Percentiles rank a stretch among this genome's conserved stretches.
Evolutionary conservation across 805 yeast genomes (phyloP).

Genomic region (Zygosaccharomyces bisporus): DNA sequence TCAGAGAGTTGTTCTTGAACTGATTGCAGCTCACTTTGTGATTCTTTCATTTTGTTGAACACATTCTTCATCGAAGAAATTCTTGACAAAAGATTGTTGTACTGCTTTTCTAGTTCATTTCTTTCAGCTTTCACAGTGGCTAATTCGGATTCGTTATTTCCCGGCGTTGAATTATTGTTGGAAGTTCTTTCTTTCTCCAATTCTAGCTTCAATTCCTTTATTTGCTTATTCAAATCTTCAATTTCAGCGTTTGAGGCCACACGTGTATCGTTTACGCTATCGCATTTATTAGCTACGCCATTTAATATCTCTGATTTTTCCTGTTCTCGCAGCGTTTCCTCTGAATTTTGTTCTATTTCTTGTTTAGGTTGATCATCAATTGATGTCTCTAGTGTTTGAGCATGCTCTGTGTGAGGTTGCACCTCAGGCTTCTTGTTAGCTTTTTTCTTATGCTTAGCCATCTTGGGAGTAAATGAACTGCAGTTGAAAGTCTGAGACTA

Average conservation of each 20-base stretch:
- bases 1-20: constrained; percentile 49
- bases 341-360: constrained; percentile 19
- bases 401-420: background rate
- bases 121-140: constrained; percentile 46
- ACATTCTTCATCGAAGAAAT: constrained; percentile 70
- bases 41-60: constrained; percentile 67
- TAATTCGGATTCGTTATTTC: constrained; percentile 26
- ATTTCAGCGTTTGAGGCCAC: background rate
- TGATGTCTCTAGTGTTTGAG: constrained; percentile 2
- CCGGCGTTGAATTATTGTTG: background rate
- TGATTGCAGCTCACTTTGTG: constrained; percentile 58
- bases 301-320: background rate
- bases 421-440: constrained; percentile 9
- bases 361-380: constrained; percentile 3
- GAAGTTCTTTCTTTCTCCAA: constrained; percentile 5
- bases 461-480: background rate
- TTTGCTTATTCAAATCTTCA: constrained; percentile 9
- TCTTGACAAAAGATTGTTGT: constrained; percentile 58
- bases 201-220: constrained; percentile 7
- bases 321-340: constrained; percentile 8
- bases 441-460: constrained; percentile 20
- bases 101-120: constrained; percentile 54
- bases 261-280: background rate
- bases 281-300: background rate
- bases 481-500: background rate